phyloP scores from a whole-genome alignment of 2,329 filamentous ascomycete species.

The Arthrobotrys megalospora region DNA sequence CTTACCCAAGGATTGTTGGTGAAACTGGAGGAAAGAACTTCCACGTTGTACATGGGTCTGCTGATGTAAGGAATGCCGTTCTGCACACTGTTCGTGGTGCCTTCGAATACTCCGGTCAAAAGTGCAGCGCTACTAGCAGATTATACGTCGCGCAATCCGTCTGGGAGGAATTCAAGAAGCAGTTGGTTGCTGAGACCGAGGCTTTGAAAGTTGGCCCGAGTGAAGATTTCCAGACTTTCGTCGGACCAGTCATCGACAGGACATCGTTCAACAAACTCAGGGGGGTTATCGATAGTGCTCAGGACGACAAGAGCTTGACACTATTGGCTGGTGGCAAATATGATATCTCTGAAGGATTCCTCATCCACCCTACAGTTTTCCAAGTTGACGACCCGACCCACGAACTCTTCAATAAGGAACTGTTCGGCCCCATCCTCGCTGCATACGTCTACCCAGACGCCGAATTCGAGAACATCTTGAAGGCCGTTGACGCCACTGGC shows the following conservation, averaged over 20 bases:
- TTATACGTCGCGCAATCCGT: constrained; percentile 82
- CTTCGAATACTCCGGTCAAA: constrained; percentile 92
- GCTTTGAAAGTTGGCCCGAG: constrained; percentile 80
- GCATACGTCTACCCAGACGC: constrained; percentile 84
- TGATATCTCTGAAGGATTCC: constrained; percentile 84
- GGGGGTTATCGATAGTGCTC: constrained; percentile 82
- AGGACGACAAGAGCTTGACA: constrained; percentile 75
- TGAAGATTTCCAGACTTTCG: constrained; percentile 81
- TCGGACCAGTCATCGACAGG: constrained; percentile 88
- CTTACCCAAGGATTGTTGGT: constrained; percentile 89
- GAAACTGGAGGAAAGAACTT: constrained; percentile 97
- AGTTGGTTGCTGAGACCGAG: constrained; percentile 78
- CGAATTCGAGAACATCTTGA: constrained; percentile 67
- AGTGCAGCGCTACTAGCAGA: constrained; percentile 88
- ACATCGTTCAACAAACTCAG: constrained; percentile 85
- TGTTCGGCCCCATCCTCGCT: constrained; percentile 84
- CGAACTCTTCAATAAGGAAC: constrained; percentile 81
- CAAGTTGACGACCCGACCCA: constrained; percentile 80
- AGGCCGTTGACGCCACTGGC: constrained; percentile 68
- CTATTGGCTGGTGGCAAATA: constrained; percentile 82
- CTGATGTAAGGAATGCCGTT: constrained; percentile 83
- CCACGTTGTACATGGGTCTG: constrained; percentile 83
- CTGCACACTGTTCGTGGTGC: constrained; percentile 87
- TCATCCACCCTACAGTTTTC: constrained; percentile 87
- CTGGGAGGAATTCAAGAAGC: constrained; percentile 78